These are phyloP conservation scores for Kalaharituber pfeilii DNA, from an alignment of 2,329 filamentous ascomycete species.

Conservation along the genomic window DNA sequence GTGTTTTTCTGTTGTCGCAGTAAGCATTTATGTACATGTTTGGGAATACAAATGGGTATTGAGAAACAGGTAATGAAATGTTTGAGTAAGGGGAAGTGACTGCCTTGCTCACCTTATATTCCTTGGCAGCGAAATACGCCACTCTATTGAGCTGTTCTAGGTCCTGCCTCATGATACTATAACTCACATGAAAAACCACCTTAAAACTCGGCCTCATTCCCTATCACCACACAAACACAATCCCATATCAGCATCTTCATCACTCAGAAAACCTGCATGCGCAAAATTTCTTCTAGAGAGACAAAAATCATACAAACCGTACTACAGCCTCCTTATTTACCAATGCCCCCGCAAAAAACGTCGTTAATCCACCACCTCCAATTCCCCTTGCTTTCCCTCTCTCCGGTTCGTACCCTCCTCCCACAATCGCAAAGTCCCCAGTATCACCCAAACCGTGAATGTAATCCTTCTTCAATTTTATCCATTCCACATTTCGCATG, in stretches of 20 bases:
- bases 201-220: slow-evolving; percentile 25
- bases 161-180: slow-evolving; percentile 32
- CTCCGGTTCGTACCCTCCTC: slow-evolving; percentile 35
- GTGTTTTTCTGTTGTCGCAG: neutral
- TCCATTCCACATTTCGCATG: slow-evolving; percentile 31
- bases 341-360: slow-evolving; percentile 60
- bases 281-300: neutral
- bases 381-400: slow-evolving; percentile 13
- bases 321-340: slow-evolving; percentile 46
- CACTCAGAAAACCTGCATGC: neutral
- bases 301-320: neutral
- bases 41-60: neutral
- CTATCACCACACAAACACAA: neutral
- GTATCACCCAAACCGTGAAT: slow-evolving; percentile 61
- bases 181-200: slow-evolving; percentile 23
- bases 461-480: slow-evolving; percentile 83
- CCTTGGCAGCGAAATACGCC: slow-evolving; percentile 27
- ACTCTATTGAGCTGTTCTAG: slow-evolving; percentile 30
- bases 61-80: neutral
- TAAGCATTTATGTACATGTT: neutral
- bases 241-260: neutral
- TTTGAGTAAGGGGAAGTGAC: neutral
- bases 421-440: slow-evolving; percentile 65
- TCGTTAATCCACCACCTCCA: slow-evolving; percentile 3
- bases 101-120: slow-evolving; percentile 18